Base-by-base conservation (phyloP, 768 basidiomycete genomes). In the Naganishia antarctica region DNA sequence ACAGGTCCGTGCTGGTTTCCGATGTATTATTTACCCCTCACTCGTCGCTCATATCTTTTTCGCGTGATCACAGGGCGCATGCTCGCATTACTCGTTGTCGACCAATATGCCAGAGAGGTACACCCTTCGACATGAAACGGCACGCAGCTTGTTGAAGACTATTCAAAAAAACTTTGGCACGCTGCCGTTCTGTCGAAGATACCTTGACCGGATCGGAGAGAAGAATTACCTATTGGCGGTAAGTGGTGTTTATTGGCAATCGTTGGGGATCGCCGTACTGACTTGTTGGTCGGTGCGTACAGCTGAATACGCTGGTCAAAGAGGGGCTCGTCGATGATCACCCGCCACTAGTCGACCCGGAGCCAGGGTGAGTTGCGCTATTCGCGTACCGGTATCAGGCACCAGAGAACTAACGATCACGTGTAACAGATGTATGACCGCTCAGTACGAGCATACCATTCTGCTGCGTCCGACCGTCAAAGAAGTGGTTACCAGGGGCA, bases 151-250 rank as follows among this genome's bases (percentile, higher is more conserved):
- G 21, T 81, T 98, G 31, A 88, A 86, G 70, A 85, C 86, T 4
- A 97, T 99, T 77, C 87, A 89, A 72, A 87, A 84, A 76, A 87
- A 89, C 77, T 99, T 99, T 75, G 93, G 91, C 29, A 94, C 94
- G 12, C 79, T 98, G 66, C 93, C 96, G 3, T 99, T 90, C 78
- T 97, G 94, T 77, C 84, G 93, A 70, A 83, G 96, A 66, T 99
- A 99, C 78, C 84, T 99, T 21, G 96, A 98, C 73, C 86, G 93
- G 26, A 80, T 82, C 4, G 96, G 96, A 15, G 92, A 97, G 80
- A 90, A 84, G 80, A 91, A 88, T 77, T 94, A 99, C 76, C 80
- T 98, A 21, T 81, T 97, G 43, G 94, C 90, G 63, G 53, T 41
- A 41, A 12, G 53, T 40, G 7, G 90, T 96, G 43, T 8, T 37